Evolutionary conservation across 352 stramenopile genomes (phyloP).

Genomic region (Globisporangium sylvaticum): DNA sequence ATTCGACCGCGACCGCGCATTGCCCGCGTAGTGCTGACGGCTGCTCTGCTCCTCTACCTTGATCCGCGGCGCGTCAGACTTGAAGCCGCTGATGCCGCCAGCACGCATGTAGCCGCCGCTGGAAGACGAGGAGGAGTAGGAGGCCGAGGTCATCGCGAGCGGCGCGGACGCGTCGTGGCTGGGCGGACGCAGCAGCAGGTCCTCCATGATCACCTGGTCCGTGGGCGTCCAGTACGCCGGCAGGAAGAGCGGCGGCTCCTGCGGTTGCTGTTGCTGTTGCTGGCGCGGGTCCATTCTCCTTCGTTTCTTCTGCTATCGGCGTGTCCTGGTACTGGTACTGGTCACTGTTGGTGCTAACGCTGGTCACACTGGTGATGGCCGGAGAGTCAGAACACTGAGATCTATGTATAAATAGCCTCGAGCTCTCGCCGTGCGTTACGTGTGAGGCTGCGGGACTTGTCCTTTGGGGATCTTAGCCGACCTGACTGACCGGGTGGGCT

Average conservation of each 20-base stretch:
- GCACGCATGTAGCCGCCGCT: neutral
- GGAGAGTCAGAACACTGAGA: neutral
- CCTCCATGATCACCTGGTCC: constrained; percentile 59
- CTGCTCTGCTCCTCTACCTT: constrained; percentile 2
- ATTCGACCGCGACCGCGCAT: neutral
- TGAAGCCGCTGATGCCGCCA: neutral
- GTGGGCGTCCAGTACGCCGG: constrained; percentile 37
- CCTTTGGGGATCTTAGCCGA: neutral
- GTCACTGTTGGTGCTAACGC: neutral
- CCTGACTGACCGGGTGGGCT: neutral
- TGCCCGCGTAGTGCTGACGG: neutral
- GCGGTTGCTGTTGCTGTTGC: neutral
- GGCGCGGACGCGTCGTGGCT: constrained; percentile 10
- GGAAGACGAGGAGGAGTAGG: neutral
- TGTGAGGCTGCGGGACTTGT: neutral
- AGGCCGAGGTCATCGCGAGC: neutral
- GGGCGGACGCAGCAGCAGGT: constrained; percentile 34
- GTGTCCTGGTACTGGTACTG: neutral
- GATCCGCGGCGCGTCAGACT: neutral
- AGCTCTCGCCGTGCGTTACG: neutral
- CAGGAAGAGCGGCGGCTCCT: constrained; percentile 11
- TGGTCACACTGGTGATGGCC: neutral
- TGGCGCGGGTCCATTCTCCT: neutral
- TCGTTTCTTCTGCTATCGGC: neutral
- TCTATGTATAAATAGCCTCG: neutral